These are phyloP conservation scores for Iberis pinnata DNA, from an alignment of 345 rosid genomes.

Conservation along the genomic window DNA sequence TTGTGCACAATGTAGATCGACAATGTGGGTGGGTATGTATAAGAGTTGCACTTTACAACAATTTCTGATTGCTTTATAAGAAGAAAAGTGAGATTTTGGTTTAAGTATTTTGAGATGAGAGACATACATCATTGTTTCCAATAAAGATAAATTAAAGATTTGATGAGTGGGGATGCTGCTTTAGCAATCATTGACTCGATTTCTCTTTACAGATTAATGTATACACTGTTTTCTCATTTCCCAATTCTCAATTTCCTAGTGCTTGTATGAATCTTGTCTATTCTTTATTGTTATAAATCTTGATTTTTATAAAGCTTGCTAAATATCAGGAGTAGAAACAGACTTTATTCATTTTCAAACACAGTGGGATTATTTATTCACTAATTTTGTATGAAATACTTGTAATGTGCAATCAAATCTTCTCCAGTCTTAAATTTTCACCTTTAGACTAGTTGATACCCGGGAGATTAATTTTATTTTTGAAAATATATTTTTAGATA, in stretches of 20 bases:
- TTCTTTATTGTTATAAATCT: not conserved
- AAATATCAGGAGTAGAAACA: constrained; percentile 14
- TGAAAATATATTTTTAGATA: constrained; percentile 1
- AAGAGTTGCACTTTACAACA: constrained; percentile 26
- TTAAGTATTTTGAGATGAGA: constrained; percentile 13
- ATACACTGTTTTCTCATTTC: constrained; percentile 18
- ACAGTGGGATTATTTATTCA: constrained; percentile 14
- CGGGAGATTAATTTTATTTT: not conserved
- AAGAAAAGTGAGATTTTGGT: constrained; percentile 37
- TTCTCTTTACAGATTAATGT: constrained; percentile 19
- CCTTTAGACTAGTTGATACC: too few relatives aligned
- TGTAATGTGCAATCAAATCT: not conserved
- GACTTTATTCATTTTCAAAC: constrained; percentile 2
- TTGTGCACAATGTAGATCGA: too few relatives aligned
- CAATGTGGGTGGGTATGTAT: constrained; percentile 6
- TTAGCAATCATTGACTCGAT: constrained; percentile 31
- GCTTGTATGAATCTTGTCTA: constrained; percentile 19
- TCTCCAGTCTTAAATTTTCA: too few relatives aligned
- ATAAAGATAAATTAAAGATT: constrained; percentile 27
- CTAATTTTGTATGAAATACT: constrained; percentile 6
- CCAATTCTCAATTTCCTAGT: constrained; percentile 8
- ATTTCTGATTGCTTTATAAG: constrained; percentile 35
- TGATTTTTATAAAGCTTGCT: constrained; percentile 4
- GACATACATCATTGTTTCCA: constrained; percentile 30
- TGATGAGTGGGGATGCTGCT: constrained; percentile 24